A percentile compares a stretch with the other conserved stretches of the same genome.
Evolutionary conservation across 768 basidiomycete genomes (phyloP).

Genomic region (Clitopilus passeckerianus): DNA sequence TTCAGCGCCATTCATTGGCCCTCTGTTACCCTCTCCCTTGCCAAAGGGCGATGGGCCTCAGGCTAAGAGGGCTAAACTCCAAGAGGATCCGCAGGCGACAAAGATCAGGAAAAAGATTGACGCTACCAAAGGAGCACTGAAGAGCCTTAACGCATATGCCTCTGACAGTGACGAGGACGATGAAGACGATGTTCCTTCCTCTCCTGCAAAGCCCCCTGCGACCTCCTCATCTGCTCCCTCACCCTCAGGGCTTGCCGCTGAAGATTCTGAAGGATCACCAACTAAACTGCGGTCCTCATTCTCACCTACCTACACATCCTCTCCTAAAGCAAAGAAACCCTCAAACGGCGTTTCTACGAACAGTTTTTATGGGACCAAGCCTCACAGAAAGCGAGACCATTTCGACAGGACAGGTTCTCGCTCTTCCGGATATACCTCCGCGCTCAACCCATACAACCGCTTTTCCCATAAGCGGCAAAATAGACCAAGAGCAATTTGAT

Average conservation of each 20-base stretch:
- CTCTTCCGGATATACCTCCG: background rate
- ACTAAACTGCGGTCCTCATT: background rate
- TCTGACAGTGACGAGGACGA: constrained; percentile 23
- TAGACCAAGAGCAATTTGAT: constrained; percentile 13
- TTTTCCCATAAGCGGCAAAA: constrained; percentile 6
- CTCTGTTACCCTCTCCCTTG: constrained; percentile 50
- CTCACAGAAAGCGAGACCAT: background rate
- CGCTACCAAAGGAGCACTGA: constrained; percentile 21
- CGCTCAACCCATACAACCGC: constrained; percentile 8
- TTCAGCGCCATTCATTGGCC: constrained; percentile 56
- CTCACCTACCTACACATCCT: background rate
- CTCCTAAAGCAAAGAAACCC: background rate
- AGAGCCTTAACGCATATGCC: constrained; percentile 18
- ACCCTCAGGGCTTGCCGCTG: background rate
- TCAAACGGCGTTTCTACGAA: background rate
- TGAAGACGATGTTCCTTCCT: constrained; percentile 2
- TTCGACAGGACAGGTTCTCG: background rate
- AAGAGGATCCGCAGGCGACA: constrained; percentile 48
- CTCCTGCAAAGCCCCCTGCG: background rate
- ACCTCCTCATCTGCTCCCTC: background rate
- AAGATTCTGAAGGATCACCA: background rate
- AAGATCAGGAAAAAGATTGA: constrained; percentile 50
- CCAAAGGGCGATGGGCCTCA: constrained; percentile 15
- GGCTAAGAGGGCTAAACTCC: constrained; percentile 19
- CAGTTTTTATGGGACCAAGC: background rate